Percentiles rank a stretch among this genome's conserved stretches.
These are phyloP conservation scores for Fennellomyces sp. DNA, from an alignment of 371 early-diverging fungal genomes.

Conservation along the genomic window DNA sequence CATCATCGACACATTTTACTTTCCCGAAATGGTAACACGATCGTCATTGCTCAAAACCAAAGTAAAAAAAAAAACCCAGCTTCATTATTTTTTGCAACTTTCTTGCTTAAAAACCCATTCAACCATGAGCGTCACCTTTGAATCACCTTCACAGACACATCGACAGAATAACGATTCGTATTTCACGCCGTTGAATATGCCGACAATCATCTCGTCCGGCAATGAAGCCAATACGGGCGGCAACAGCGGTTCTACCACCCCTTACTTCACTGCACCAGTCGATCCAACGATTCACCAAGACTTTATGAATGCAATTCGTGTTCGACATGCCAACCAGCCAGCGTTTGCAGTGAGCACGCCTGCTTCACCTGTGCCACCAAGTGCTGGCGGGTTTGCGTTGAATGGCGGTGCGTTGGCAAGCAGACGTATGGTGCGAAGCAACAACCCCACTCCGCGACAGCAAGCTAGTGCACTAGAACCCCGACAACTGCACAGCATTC, in stretches of 20 bases:
- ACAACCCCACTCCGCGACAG: slow-evolving; percentile 3
- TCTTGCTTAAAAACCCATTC: slow-evolving; percentile 9
- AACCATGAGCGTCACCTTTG: slow-evolving; percentile 45
- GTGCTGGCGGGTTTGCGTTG: not conserved
- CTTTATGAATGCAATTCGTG: slow-evolving; percentile 51
- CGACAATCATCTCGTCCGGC: slow-evolving; percentile 17
- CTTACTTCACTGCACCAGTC: slow-evolving; percentile 54
- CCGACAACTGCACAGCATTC: slow-evolving; percentile 4
- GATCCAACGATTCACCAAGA: slow-evolving; percentile 48
- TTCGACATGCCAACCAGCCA: slow-evolving; percentile 43
- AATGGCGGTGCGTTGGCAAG: slow-evolving; percentile 6
- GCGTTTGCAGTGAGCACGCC: slow-evolving; percentile 24
- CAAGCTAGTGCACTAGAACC: slow-evolving; percentile 1
- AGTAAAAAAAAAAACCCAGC: too few relatives aligned
- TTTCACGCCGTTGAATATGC: slow-evolving; percentile 45
- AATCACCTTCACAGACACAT: slow-evolving; percentile 35
- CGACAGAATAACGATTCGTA: slow-evolving; percentile 41
- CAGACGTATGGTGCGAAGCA: slow-evolving; percentile 5
- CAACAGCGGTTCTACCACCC: slow-evolving; percentile 27
- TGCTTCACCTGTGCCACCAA: not conserved
- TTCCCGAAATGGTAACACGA: not conserved
- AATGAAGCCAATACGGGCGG: slow-evolving; percentile 1
- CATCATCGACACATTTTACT: too few relatives aligned
- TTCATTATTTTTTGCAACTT: not conserved
- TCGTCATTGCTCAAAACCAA: not conserved